phyloP scores from a whole-genome alignment of 2,329 filamentous ascomycete species.

The Alternaria sp. region DNA sequence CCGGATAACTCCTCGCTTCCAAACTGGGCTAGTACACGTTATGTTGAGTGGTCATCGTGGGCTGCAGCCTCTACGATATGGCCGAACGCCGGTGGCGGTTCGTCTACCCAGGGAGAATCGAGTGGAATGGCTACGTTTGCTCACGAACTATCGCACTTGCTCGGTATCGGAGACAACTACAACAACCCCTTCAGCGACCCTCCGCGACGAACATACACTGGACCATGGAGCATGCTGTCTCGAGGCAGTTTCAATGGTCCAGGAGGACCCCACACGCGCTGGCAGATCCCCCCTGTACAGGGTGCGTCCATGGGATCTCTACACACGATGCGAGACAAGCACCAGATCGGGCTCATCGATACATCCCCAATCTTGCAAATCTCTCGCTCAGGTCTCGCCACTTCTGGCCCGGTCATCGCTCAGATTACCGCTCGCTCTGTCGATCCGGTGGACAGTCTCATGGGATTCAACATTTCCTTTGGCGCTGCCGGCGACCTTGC shows the following conservation, averaged over 20 bases:
- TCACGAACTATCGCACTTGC: slow-evolving; percentile 60
- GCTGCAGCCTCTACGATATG: slow-evolving; percentile 59
- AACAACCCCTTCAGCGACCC: slow-evolving; percentile 60
- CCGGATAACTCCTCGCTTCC: slow-evolving; percentile 51
- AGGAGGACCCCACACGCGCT: slow-evolving; percentile 60
- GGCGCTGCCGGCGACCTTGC: slow-evolving; percentile 52
- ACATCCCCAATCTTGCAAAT: slow-evolving; percentile 54
- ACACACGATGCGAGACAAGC: slow-evolving; percentile 62
- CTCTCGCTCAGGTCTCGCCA: slow-evolving; percentile 52
- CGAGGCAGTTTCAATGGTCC: slow-evolving; percentile 61
- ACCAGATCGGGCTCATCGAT: slow-evolving; percentile 57
- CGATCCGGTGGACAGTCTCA: slow-evolving; percentile 49
- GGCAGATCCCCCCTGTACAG: slow-evolving; percentile 59
- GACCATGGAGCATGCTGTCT: slow-evolving; percentile 61
- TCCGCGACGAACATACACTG: slow-evolving; percentile 57
- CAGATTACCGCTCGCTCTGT: slow-evolving; percentile 58
- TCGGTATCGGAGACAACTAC: slow-evolving; percentile 63
- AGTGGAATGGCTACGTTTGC: slow-evolving; percentile 62
- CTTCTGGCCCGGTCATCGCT: slow-evolving; percentile 55
- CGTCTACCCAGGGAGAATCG: slow-evolving; percentile 61
- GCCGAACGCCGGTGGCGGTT: slow-evolving; percentile 61
- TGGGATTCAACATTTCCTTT: slow-evolving; percentile 58
- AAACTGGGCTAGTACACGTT: slow-evolving; percentile 59
- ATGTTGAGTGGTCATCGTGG: slow-evolving; percentile 63
- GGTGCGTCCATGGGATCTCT: slow-evolving; percentile 59